A percentile compares a stretch with the other conserved stretches of the same genome.
Evolutionary conservation across 2,329 filamentous ascomycete genomes (phyloP).

Genomic region (Orbilia blumenaviensis): DNA sequence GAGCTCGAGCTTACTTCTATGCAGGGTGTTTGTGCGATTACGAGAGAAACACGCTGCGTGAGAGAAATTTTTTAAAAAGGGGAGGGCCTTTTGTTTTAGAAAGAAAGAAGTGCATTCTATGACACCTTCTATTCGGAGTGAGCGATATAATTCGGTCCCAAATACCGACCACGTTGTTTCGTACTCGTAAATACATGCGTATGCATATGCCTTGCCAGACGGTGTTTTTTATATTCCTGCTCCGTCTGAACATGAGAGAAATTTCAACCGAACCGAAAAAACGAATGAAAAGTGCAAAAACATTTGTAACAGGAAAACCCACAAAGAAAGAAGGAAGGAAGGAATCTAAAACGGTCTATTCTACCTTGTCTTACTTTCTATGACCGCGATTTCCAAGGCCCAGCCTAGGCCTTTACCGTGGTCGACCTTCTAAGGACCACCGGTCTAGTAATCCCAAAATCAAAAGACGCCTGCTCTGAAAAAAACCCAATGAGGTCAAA

Average conservation of each 20-base stretch:
- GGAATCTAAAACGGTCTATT: not conserved
- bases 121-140: slow-evolving; percentile 2
- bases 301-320: not conserved
- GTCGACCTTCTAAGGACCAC: not conserved
- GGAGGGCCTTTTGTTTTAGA: not conserved
- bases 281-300: not conserved
- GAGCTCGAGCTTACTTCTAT: too few species aligned
- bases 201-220: not conserved
- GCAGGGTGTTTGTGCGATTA: not conserved
- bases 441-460: slow-evolving; percentile 12
- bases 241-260: not conserved
- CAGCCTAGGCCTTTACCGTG: not conserved
- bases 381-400: not conserved
- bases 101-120: not conserved
- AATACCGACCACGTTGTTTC: not conserved
- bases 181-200: not conserved
- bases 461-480: slow-evolving; percentile 35
- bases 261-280: not conserved
- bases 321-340: not conserved
- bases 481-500: slow-evolving; percentile 13
- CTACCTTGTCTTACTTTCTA: slow-evolving; percentile 7
- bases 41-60: not conserved
- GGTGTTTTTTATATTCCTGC: not conserved
- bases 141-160: slow-evolving; percentile 13
- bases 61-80: too few species aligned